Percentiles rank a stretch among this genome's conserved stretches.
Conservation (phyloP, 2,329 filamentous ascomycete species). For the Fusarium virguliforme region DNA sequence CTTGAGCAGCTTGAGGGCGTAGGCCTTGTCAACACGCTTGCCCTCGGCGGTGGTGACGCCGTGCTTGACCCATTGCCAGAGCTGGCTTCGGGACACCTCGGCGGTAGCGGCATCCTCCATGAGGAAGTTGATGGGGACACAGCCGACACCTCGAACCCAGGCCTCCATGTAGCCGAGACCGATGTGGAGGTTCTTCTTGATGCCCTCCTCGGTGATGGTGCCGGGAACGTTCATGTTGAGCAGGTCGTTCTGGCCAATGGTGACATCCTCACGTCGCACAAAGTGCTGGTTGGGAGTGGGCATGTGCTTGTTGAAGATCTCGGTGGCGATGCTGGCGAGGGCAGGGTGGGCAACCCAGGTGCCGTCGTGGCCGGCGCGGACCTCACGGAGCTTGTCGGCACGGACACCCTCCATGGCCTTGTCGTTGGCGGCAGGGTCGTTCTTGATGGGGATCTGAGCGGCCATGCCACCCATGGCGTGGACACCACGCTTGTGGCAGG, state of each 20-base stretch:
- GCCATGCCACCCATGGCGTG: slow-evolving; percentile 99
- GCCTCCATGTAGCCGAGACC: slow-evolving; percentile 99
- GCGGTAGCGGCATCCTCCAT: slow-evolving; percentile 99
- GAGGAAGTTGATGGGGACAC: slow-evolving; percentile 96
- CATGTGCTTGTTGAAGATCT: slow-evolving; percentile 99
- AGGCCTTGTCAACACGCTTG: slow-evolving; percentile 93
- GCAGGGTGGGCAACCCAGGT: slow-evolving; percentile 99
- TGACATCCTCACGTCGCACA: slow-evolving; percentile 89
- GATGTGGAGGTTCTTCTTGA: slow-evolving; percentile 98
- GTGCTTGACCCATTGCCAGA: slow-evolving; percentile 95
- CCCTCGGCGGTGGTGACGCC: slow-evolving; percentile 85
- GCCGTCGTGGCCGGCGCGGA: slow-evolving; percentile 92
- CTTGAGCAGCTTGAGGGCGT: slow-evolving; percentile 87
- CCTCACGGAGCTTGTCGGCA: slow-evolving; percentile 96
- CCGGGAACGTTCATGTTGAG: slow-evolving; percentile 99
- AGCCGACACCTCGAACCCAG: slow-evolving; percentile 95
- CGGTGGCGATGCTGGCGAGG: slow-evolving; percentile 87
- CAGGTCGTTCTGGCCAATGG: slow-evolving; percentile 88
- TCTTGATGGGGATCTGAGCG: slow-evolving; percentile 98
- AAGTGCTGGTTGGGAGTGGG: slow-evolving; percentile 98
- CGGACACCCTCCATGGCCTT: slow-evolving; percentile 94
- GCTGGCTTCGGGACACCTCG: slow-evolving; percentile 92
- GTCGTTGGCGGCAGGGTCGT: slow-evolving; percentile 91
- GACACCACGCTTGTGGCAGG: slow-evolving; percentile 96
- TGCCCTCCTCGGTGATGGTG: slow-evolving; percentile 91